A percentile compares a stretch with the other conserved stretches of the same genome.
Conservation (phyloP, 805 yeast genomes). For the Zygotorulaspora chibaensis region DNA sequence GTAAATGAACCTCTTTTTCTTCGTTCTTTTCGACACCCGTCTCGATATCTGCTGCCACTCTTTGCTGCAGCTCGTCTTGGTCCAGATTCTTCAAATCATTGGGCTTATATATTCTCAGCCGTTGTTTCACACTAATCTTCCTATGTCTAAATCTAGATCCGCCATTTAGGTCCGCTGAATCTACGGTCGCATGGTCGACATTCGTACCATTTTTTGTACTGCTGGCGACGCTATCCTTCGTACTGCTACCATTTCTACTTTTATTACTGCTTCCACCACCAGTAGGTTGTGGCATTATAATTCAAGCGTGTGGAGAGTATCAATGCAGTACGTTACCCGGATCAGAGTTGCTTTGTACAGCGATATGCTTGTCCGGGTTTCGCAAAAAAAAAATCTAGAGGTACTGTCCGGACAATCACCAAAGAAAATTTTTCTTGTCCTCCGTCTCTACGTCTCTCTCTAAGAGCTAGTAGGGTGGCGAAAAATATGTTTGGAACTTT, state of each 20-base stretch:
- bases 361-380: slow-evolving; percentile 1
- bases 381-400: no score
- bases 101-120: slow-evolving; percentile 70
- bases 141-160: slow-evolving; percentile 83
- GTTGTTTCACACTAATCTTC: slow-evolving; percentile 88
- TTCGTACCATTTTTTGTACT: background rate
- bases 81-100: slow-evolving; percentile 78
- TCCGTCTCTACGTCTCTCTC: background rate
- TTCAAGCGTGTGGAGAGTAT: background rate
- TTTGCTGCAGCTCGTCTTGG: slow-evolving; percentile 50
- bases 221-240: background rate
- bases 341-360: no score
- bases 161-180: background rate
- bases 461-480: background rate
- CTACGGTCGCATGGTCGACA: slow-evolving; percentile 3
- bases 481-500: background rate
- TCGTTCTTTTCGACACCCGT: slow-evolving; percentile 98
- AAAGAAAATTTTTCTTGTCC: slow-evolving; percentile 3
- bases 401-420: slow-evolving; percentile 4
- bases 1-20: slow-evolving; percentile 94
- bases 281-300: slow-evolving; percentile 14
- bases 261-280: slow-evolving; percentile 7
- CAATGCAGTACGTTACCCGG: background rate
- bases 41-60: slow-evolving; percentile 85
- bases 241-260: slow-evolving; percentile 5